Conservation (phyloP, 2,329 filamentous ascomycete species). For the Pseudopyrenochaeta lycopersici region DNA sequence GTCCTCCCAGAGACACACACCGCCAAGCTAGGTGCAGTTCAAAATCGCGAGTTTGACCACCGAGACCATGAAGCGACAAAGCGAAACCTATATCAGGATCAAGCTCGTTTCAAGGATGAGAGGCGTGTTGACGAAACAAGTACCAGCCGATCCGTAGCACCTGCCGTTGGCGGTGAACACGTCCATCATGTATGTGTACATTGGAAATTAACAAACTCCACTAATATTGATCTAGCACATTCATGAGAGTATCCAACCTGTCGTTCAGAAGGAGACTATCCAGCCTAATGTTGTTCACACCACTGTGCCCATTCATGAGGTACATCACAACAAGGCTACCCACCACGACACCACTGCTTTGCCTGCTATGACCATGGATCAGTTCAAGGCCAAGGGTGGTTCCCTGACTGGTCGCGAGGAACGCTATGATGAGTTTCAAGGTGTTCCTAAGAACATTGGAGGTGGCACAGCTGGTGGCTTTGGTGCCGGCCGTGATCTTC, state of each 20-base stretch:
- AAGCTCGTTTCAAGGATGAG: slow-evolving; percentile 63
- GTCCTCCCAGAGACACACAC: slow-evolving; percentile 69
- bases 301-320: slow-evolving; percentile 75
- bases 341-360: slow-evolving; percentile 72
- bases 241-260: slow-evolving; percentile 74
- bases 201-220: not conserved
- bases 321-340: slow-evolving; percentile 72
- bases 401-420: slow-evolving; percentile 63
- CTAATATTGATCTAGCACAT: slow-evolving; percentile 55
- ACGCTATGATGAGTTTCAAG: slow-evolving; percentile 68
- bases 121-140: slow-evolving; percentile 57
- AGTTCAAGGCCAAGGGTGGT: slow-evolving; percentile 69
- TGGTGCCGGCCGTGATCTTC: slow-evolving; percentile 20
- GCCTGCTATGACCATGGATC: slow-evolving; percentile 69
- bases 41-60: slow-evolving; percentile 70
- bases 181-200: slow-evolving; percentile 61
- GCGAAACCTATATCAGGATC: slow-evolving; percentile 55
- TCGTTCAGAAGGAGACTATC: slow-evolving; percentile 74
- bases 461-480: slow-evolving; percentile 31
- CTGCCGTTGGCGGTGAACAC: slow-evolving; percentile 67
- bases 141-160: slow-evolving; percentile 59
- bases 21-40: slow-evolving; percentile 66
- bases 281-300: slow-evolving; percentile 75
- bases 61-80: slow-evolving; percentile 58
- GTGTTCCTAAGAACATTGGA: slow-evolving; percentile 65